Percentiles rank a stretch among this genome's conserved stretches.
Conservation (phyloP, 1,284 basidiomycete genomes). For the Ceratobasidium sp. region DNA sequence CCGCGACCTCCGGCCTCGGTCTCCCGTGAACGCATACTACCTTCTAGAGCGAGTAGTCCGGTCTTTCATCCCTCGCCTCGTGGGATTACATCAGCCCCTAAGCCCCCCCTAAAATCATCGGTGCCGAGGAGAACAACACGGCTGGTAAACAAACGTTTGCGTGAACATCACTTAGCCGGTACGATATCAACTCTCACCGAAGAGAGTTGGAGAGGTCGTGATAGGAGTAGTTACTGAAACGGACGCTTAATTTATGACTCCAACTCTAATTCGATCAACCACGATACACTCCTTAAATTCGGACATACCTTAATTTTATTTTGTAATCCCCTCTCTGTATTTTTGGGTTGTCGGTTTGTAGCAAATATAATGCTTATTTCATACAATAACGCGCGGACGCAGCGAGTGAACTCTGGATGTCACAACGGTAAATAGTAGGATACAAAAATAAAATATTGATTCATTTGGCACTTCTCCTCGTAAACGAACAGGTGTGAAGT, state of each 20-base stretch:
- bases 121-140: conserved; percentile 34
- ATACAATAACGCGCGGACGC: not conserved
- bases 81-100: conserved; percentile 29
- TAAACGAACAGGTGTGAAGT: conserved; percentile 15
- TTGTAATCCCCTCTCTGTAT: conserved; percentile 21
- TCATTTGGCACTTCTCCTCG: conserved; percentile 1
- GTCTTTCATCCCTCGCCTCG: conserved; percentile 27
- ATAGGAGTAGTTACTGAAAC: conserved; percentile 5
- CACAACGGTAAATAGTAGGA: conserved; percentile 28
- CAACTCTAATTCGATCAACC: not conserved
- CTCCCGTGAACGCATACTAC: conserved; percentile 1
- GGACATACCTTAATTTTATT: conserved; percentile 19
- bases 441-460: conserved; percentile 23
- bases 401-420: not conserved
- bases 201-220: conserved; percentile 26
- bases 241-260: not conserved
- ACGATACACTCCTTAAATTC: conserved; percentile 1
- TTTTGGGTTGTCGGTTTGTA: conserved; percentile 1
- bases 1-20: conserved; percentile 24
- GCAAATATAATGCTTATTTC: not conserved
- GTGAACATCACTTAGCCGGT: conserved; percentile 41
- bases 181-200: conserved; percentile 41
- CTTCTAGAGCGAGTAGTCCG: conserved; percentile 2
- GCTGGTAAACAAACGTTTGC: conserved; percentile 38
- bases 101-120: conserved; percentile 32